A percentile compares a stretch with the other conserved stretches of the same genome.
These are phyloP conservation scores for Podaxis sp. DNA, from an alignment of 768 basidiomycete species.

Conservation along the genomic window DNA sequence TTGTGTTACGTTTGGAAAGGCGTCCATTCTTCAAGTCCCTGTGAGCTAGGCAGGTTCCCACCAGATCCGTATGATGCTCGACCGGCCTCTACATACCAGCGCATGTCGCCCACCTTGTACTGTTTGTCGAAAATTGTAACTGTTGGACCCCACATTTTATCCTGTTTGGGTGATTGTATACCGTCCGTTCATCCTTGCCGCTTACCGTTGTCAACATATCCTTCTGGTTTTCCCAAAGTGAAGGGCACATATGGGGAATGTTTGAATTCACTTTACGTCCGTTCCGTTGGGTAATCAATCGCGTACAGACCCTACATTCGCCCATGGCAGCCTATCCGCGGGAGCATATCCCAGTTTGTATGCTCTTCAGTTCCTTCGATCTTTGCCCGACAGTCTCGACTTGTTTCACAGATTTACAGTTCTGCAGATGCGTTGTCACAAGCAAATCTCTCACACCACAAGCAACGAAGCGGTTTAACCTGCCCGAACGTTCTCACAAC, in stretches of 20 bases:
- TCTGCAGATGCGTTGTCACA: too few relatives aligned
- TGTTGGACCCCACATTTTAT: not conserved
- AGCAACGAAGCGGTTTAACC: too few relatives aligned
- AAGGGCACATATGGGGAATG: not conserved
- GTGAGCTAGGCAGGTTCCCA: not conserved
- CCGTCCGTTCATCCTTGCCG: not conserved
- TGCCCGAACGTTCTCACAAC: not conserved
- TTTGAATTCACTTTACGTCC: not conserved
- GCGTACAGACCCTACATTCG: not conserved
- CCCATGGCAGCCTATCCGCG: not conserved
- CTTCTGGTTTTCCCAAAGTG: not conserved
- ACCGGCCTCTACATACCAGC: not conserved
- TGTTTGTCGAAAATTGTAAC: not conserved
- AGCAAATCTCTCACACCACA: too few relatives aligned
- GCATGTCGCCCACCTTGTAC: not conserved
- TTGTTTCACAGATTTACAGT: too few relatives aligned
- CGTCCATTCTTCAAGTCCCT: not conserved
- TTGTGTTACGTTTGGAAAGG: not conserved
- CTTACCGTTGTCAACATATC: not conserved
- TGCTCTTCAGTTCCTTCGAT: not conserved
- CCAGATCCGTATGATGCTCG: not conserved
- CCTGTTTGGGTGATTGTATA: not conserved
- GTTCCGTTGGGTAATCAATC: not conserved
- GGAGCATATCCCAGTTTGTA: not conserved
- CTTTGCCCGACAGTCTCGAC: not conserved